Percentiles rank a stretch among this genome's conserved stretches.
Conservation (phyloP, 805 yeast species). For the Monosporozyma siamensis region DNA sequence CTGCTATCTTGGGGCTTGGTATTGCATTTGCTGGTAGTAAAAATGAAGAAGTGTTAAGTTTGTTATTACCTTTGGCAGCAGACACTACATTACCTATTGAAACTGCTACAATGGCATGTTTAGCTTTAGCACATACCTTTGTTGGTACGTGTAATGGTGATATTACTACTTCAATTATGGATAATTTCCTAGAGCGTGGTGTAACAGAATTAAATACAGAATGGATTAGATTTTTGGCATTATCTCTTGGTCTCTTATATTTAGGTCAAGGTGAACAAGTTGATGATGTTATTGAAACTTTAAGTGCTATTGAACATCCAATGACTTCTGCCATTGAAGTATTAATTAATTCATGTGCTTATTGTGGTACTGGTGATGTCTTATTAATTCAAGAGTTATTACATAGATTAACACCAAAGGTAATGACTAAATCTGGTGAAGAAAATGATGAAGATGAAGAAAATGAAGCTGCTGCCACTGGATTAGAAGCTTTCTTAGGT, state of each 20-base stretch:
- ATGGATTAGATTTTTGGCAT: conserved; percentile 83
- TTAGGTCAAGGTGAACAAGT: conserved; percentile 92
- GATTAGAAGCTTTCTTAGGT: conserved; percentile 27
- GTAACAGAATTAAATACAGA: conserved; percentile 67
- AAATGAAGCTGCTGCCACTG: conserved; percentile 29
- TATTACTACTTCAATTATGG: conserved; percentile 83
- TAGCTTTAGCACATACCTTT: conserved; percentile 87
- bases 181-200: conserved; percentile 80
- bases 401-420: conserved; percentile 70
- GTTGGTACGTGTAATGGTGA: conserved; percentile 96
- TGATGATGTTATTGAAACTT: conserved; percentile 88
- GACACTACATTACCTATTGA: conserved; percentile 70
- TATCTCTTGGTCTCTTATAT: conserved; percentile 84
- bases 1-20: conserved; percentile 88
- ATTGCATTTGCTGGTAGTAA: conserved; percentile 92
- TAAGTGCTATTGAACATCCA: conserved; percentile 92
- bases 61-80: conserved; percentile 73
- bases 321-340: conserved; percentile 83
- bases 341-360: conserved; percentile 84
- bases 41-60: conserved; percentile 69
- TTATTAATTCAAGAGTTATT: conserved; percentile 84
- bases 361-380: conserved; percentile 96
- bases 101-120: conserved; percentile 74
- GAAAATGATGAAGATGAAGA: conserved; percentile 48
- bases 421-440: conserved; percentile 48